Conservation (phyloP, 2,329 filamentous ascomycete genomes). For the Cadophora malorum region DNA sequence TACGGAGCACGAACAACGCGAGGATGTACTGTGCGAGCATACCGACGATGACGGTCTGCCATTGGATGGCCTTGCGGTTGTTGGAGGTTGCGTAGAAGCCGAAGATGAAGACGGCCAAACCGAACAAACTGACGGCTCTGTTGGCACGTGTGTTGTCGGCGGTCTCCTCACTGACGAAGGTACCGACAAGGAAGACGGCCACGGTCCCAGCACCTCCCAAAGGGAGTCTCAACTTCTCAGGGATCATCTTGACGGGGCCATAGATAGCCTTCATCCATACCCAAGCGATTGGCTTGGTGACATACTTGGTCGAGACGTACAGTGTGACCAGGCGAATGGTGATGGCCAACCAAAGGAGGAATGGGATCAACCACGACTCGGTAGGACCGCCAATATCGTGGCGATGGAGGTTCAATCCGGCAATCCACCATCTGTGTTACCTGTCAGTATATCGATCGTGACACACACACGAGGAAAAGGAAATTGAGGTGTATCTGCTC, state of each 20-base stretch:
- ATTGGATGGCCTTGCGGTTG: slow-evolving; percentile 68
- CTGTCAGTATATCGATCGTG: slow-evolving; percentile 20
- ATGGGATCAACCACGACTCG: slow-evolving; percentile 75
- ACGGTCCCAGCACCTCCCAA: slow-evolving; percentile 69
- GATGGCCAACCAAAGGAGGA: slow-evolving; percentile 79
- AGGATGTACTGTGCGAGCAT: slow-evolving; percentile 90
- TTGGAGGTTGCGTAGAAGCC: slow-evolving; percentile 74
- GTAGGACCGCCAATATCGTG: slow-evolving; percentile 62
- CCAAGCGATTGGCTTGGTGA: slow-evolving; percentile 70
- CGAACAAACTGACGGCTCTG: slow-evolving; percentile 81
- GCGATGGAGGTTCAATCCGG: slow-evolving; percentile 74
- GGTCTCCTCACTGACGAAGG: slow-evolving; percentile 74
- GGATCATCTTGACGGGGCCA: slow-evolving; percentile 65
- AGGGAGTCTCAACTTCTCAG: slow-evolving; percentile 68
- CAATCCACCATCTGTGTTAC: slow-evolving; percentile 53
- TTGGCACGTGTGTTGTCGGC: slow-evolving; percentile 80
- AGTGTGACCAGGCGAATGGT: slow-evolving; percentile 76
- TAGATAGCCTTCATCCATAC: slow-evolving; percentile 72
- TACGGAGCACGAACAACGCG: slow-evolving; percentile 86
- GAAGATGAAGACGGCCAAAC: slow-evolving; percentile 73
- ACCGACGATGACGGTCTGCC: slow-evolving; percentile 85
- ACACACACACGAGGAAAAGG: slow-evolving; percentile 14
- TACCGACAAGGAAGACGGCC: slow-evolving; percentile 76
- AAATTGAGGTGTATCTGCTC: neutral
- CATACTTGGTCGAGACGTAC: slow-evolving; percentile 70